phyloP scores from a whole-genome alignment of 179 eudicot genomes.

The Pouteria campechiana region DNA sequence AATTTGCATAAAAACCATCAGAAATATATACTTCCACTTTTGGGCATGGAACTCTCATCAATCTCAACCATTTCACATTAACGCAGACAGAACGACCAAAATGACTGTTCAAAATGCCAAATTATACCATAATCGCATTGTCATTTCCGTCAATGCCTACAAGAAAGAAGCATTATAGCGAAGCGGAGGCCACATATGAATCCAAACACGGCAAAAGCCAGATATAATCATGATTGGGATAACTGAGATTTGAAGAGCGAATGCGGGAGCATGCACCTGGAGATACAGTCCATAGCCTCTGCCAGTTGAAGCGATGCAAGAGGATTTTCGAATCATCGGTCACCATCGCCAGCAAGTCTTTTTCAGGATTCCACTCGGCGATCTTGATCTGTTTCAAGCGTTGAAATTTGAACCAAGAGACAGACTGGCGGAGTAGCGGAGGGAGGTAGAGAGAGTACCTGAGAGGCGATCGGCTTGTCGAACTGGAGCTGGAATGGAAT shows the following conservation, averaged over 20 bases:
- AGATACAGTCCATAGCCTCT: conserved; percentile 80
- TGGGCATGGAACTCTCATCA: no score
- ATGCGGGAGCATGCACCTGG: conserved; percentile 40
- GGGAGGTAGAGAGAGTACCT: conserved; percentile 26
- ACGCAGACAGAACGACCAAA: no score
- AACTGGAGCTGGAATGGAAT: conserved; percentile 96
- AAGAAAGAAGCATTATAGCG: no score
- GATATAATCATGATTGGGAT: no score
- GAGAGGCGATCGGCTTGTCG: conserved; percentile 81
- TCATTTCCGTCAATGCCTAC: no score
- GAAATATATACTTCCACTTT: no score
- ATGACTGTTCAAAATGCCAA: no score
- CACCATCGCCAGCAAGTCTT: conserved; percentile 95
- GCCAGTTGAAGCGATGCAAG: conserved; percentile 98
- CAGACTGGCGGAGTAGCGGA: background rate
- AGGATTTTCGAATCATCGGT: conserved; percentile 84
- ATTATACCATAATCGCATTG: no score
- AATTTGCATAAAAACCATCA: no score
- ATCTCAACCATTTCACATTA: no score
- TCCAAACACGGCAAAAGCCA: no score
- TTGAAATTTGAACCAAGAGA: background rate
- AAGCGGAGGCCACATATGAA: no score
- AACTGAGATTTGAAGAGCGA: background rate
- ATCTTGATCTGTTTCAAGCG: conserved; percentile 48
- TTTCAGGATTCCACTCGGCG: conserved; percentile 98